These are phyloP conservation scores for Aspergillus incahuasiensis DNA, from an alignment of 495 filamentous ascomycete species.

Conservation along the genomic window DNA sequence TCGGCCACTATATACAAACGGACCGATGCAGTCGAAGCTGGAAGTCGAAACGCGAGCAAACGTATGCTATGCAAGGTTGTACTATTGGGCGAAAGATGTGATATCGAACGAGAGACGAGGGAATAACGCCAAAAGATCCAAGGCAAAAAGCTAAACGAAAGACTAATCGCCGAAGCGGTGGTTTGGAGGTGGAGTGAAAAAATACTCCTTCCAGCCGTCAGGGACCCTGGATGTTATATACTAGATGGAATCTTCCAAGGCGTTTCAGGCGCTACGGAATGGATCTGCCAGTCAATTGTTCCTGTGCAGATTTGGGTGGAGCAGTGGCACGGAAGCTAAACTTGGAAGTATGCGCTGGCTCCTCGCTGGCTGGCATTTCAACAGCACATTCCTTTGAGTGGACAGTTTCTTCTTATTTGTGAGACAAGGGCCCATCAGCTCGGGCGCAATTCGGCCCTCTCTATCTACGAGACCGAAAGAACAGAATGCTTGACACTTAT, in stretches of 20 bases:
- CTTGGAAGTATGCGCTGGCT: slow-evolving; percentile 15
- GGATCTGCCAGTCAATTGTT: not conserved
- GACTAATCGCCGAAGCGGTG: slow-evolving; percentile 18
- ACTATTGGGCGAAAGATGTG: slow-evolving; percentile 14
- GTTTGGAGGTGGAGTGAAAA: slow-evolving; percentile 10
- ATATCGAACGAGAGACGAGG: slow-evolving; percentile 25
- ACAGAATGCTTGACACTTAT: not conserved
- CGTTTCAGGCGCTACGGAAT: not conserved
- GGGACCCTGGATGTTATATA: slow-evolving; percentile 12
- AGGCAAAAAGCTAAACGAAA: slow-evolving; percentile 20
- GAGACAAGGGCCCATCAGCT: not conserved
- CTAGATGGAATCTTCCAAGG: not conserved
- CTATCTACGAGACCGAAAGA: not conserved
- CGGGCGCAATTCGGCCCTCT: not conserved
- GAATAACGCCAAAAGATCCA: slow-evolving; percentile 24
- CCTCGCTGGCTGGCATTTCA: slow-evolving; percentile 10
- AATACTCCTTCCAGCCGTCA: not conserved
- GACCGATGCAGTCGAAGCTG: slow-evolving; percentile 8
- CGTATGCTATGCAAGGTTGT: slow-evolving; percentile 7
- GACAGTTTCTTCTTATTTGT: slow-evolving; percentile 5
- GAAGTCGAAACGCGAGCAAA: slow-evolving; percentile 15
- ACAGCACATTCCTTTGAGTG: slow-evolving; percentile 22
- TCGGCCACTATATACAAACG: slow-evolving; percentile 12
- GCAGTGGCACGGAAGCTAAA: slow-evolving; percentile 13
- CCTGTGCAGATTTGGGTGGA: slow-evolving; percentile 12